phyloP scores from a whole-genome alignment of 2,329 filamentous ascomycete species.

The Aspergillus persii region DNA sequence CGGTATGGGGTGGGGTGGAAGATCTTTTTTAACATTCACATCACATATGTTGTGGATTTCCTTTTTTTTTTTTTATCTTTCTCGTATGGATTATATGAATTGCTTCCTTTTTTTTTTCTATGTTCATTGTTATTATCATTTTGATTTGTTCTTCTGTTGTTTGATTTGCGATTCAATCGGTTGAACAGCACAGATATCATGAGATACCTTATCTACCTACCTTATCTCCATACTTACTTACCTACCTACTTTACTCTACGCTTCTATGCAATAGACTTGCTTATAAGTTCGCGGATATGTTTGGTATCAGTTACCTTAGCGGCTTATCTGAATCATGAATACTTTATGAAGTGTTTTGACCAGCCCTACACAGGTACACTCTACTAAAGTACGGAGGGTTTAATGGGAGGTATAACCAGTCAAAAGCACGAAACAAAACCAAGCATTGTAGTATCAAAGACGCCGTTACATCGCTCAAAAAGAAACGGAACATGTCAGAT shows the following conservation, averaged over 20 bases:
- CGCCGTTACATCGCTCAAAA: background rate
- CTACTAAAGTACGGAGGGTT: too few species aligned
- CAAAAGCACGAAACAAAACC: background rate
- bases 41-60: background rate
- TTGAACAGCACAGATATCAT: background rate
- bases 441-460: background rate
- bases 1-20: too few species aligned
- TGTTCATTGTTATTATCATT: background rate
- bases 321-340: background rate
- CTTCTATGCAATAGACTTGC: background rate
- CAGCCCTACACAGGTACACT: too few species aligned
- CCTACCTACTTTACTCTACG: too few species aligned
- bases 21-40: too few species aligned
- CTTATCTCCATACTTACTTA: background rate
- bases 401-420: too few species aligned
- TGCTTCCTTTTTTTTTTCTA: background rate
- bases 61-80: background rate
- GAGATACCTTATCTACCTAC: background rate
- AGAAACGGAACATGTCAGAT: background rate
- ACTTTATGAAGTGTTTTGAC: background rate
- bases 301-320: background rate
- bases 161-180: background rate
- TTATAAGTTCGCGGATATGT: too few species aligned
- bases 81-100: background rate
- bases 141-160: background rate